Evolutionary conservation across 2,329 filamentous ascomycete species (phyloP).

Genomic region (Stachybotrys elegans): DNA sequence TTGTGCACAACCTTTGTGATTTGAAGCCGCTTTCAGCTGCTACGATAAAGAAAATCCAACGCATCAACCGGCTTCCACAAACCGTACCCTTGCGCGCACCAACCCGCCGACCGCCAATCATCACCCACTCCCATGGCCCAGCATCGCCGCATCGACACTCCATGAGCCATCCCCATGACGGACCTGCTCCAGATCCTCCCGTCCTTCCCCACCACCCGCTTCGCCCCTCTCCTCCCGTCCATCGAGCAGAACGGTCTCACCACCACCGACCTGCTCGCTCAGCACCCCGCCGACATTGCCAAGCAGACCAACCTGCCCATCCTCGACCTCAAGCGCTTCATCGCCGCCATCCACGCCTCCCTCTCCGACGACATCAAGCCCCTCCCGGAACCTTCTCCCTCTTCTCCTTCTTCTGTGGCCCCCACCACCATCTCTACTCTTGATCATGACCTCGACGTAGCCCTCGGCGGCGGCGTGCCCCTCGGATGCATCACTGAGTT

Average conservation of each 20-base stretch:
- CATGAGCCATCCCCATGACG: slow-evolving; percentile 55
- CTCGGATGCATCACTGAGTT: slow-evolving; percentile 81
- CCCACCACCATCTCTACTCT: slow-evolving; percentile 65
- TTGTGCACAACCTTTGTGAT: too few relatives aligned
- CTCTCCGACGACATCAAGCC: slow-evolving; percentile 57
- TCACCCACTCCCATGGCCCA: background rate
- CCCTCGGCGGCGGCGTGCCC: slow-evolving; percentile 73
- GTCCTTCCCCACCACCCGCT: slow-evolving; percentile 66
- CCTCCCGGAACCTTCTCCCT: background rate
- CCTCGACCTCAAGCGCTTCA: slow-evolving; percentile 71
- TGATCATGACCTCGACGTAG: slow-evolving; percentile 64
- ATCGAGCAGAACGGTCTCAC: slow-evolving; percentile 76
- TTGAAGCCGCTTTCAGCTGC: too few relatives aligned
- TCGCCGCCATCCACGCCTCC: slow-evolving; percentile 59
- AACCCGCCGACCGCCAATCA: background rate
- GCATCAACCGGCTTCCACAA: too few relatives aligned
- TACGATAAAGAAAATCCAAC: too few relatives aligned
- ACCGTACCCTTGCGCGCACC: background rate
- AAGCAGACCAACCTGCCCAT: slow-evolving; percentile 80
- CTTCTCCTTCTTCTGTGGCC: background rate
- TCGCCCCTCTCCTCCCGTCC: slow-evolving; percentile 69
- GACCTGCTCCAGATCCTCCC: slow-evolving; percentile 83
- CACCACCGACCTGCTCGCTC: slow-evolving; percentile 77
- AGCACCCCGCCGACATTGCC: slow-evolving; percentile 77
- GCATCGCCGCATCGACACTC: background rate